Conservation (phyloP, 495 filamentous ascomycete genomes). For the Patellaria atrata region DNA sequence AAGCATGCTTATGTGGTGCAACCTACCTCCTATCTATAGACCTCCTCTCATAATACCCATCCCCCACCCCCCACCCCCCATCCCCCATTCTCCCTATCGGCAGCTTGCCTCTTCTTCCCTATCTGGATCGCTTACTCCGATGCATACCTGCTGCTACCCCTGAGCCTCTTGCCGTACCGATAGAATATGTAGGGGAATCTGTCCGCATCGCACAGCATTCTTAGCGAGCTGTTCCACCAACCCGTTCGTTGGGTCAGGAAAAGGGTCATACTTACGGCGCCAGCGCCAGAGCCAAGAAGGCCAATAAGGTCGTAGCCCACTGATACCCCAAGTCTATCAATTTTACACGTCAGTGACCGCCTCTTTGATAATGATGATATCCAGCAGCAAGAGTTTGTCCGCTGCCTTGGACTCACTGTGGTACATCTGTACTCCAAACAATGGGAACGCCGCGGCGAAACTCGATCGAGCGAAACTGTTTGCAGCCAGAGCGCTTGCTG, state of each 20-base stretch:
- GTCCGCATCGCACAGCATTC: constrained; percentile 1
- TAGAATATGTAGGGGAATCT: constrained; percentile 29
- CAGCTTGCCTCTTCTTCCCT: constrained; percentile 7
- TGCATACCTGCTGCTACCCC: constrained; percentile 28
- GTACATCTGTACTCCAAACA: constrained; percentile 51
- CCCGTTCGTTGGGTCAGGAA: not conserved
- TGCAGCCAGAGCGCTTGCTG: constrained; percentile 74
- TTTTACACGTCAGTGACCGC: constrained; percentile 23
- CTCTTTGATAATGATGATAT: constrained; percentile 12
- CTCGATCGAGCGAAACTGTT: constrained; percentile 71
- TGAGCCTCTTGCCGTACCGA: constrained; percentile 29
- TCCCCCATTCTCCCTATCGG: not conserved
- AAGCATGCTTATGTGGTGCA: constrained; percentile 15
- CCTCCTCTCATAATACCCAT: constrained; percentile 11
- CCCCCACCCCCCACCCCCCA: constrained; percentile 10
- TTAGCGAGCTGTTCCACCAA: constrained; percentile 12
- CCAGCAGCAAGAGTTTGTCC: not conserved
- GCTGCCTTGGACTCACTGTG: constrained; percentile 35
- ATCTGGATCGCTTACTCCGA: constrained; percentile 15
- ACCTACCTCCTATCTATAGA: constrained; percentile 17
- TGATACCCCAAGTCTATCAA: constrained; percentile 29
- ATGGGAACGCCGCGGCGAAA: constrained; percentile 68
- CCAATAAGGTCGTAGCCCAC: constrained; percentile 31
- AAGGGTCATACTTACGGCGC: constrained; percentile 25
- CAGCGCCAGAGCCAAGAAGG: constrained; percentile 31